Evolutionary conservation across 2,329 filamentous ascomycete species (phyloP).

Genomic region (Grosmannia clavigera): DNA sequence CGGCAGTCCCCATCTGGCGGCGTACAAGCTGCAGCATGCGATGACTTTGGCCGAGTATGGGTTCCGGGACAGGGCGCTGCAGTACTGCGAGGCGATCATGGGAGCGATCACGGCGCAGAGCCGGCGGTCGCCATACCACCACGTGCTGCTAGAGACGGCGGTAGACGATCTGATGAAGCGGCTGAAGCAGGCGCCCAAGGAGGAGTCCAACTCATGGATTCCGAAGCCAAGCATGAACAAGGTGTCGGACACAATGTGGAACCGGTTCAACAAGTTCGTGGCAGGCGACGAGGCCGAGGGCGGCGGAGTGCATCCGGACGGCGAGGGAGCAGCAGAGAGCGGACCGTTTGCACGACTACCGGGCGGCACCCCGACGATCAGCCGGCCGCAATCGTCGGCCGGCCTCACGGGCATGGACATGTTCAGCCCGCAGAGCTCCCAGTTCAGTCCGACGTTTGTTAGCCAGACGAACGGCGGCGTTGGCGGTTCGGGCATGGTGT

Average conservation of each 20-base stretch:
- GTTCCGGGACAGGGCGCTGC: constrained; percentile 66
- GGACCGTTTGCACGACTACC: constrained; percentile 77
- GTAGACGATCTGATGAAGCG: constrained; percentile 77
- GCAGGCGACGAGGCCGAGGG: constrained; percentile 74
- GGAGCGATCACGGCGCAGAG: constrained; percentile 68
- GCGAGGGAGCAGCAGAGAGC: constrained; percentile 44
- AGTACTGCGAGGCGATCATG: constrained; percentile 81
- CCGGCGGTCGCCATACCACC: constrained; percentile 76
- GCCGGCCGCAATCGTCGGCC: constrained; percentile 56
- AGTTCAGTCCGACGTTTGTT: constrained; percentile 15
- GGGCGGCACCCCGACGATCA: constrained; percentile 63
- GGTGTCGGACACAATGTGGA: constrained; percentile 81
- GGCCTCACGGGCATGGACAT: constrained; percentile 56
- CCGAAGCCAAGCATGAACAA: constrained; percentile 93
- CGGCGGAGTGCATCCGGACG: constrained; percentile 38
- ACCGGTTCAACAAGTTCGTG: constrained; percentile 92
- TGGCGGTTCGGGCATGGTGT: constrained; percentile 11
- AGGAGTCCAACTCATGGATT: constrained; percentile 76
- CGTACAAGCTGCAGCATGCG: constrained; percentile 86
- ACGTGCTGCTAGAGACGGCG: constrained; percentile 57
- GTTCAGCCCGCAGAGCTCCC: constrained; percentile 44
- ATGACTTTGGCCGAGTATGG: constrained; percentile 75
- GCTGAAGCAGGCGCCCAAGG: constrained; percentile 74
- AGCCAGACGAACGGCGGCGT: constrained; percentile 20
- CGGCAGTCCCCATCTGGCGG: constrained; percentile 60